Evolutionary conservation across 2,329 filamentous ascomycete species (phyloP).

Genomic region (Bretziella fagacearum): DNA sequence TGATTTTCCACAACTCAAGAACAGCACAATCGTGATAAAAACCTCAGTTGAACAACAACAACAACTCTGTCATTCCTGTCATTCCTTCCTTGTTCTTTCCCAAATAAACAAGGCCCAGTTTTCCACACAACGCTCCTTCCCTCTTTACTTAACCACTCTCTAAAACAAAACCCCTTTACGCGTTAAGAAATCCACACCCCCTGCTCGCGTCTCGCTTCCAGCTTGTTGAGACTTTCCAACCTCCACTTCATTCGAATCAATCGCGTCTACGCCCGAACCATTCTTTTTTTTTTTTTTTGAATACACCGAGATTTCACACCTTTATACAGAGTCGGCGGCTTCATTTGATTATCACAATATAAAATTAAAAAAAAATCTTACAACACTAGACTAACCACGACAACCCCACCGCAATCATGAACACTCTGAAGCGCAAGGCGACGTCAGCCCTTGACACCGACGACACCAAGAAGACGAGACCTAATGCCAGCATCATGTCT

Average conservation of each 20-base stretch:
- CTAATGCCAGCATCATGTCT: slow-evolving; percentile 65
- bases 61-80: neutral
- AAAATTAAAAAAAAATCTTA: too few species aligned
- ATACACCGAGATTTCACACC: too few species aligned
- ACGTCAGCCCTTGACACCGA: slow-evolving; percentile 26
- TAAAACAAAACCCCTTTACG: neutral
- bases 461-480: slow-evolving; percentile 54
- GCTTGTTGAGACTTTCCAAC: neutral
- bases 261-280: too few species aligned
- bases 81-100: neutral
- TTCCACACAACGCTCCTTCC: neutral
- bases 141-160: neutral
- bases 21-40: too few species aligned
- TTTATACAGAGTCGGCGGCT: too few species aligned
- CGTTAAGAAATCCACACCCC: neutral
- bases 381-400: neutral
- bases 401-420: slow-evolving; percentile 24
- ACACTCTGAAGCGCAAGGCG: slow-evolving; percentile 51
- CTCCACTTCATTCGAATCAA: neutral
- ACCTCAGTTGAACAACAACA: too few species aligned
- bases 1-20: too few species aligned
- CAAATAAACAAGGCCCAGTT: neutral
- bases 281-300: neutral
- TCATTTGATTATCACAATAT: too few species aligned
- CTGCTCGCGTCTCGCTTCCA: slow-evolving; percentile 1